Percentiles rank a stretch among this genome's conserved stretches.
Evolutionary conservation across 352 stramenopile species (phyloP).

Genomic region (Phytophthora podocarpi): DNA sequence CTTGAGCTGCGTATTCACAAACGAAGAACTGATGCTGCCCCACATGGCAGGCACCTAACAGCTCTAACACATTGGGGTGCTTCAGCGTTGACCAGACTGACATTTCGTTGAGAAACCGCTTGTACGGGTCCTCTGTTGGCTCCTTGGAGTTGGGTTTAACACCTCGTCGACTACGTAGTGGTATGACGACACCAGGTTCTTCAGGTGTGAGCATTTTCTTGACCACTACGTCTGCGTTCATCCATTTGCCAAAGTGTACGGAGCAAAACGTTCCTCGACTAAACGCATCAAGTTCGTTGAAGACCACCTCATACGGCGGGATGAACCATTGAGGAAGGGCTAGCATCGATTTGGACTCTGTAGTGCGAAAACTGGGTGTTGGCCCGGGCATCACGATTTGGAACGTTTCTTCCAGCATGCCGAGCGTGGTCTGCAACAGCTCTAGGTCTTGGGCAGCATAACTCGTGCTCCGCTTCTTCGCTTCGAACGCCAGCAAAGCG

Average conservation of each 20-base stretch:
- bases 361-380: constrained; percentile 1
- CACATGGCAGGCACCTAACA: constrained; percentile 37
- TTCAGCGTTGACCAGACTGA: constrained; percentile 34
- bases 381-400: constrained; percentile 2
- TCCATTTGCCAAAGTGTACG: constrained; percentile 38
- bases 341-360: constrained; percentile 7
- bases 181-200: not conserved
- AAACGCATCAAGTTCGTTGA: constrained; percentile 27
- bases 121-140: not conserved
- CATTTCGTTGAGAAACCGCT: constrained; percentile 27
- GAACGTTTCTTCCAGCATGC: constrained; percentile 20
- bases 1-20: constrained; percentile 24
- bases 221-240: constrained; percentile 28
- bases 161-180: constrained; percentile 8
- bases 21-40: constrained; percentile 24
- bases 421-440: constrained; percentile 18
- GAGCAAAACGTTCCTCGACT: constrained; percentile 29
- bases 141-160: constrained; percentile 17
- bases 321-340: constrained; percentile 32
- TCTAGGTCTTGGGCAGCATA: constrained; percentile 22
- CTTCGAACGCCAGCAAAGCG: constrained; percentile 27
- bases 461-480: constrained; percentile 24
- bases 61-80: constrained; percentile 33
- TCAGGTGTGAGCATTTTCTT: constrained; percentile 29
- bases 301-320: constrained; percentile 37